Conservation (phyloP, 805 yeast genomes). For the Yarrowia keelungensis region DNA sequence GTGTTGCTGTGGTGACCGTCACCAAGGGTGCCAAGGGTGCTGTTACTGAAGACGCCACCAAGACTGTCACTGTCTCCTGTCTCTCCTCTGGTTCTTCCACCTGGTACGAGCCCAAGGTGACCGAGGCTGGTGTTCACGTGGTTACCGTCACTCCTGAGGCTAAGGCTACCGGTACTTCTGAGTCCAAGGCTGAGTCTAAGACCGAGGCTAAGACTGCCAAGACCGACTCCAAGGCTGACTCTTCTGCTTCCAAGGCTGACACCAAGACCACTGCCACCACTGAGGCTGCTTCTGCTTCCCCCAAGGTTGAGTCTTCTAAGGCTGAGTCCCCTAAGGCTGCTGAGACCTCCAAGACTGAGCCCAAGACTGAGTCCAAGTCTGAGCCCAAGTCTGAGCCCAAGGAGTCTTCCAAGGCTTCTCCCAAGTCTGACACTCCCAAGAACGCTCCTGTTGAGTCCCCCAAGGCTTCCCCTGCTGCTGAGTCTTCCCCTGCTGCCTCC, state of each 20-base stretch:
- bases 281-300: background rate
- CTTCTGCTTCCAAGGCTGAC: constrained; percentile 1
- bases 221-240: background rate
- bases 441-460: background rate
- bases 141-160: background rate
- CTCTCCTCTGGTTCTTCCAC: constrained; percentile 2
- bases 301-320: too few relatives aligned
- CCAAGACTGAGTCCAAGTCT: background rate
- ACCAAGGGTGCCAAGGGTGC: background rate
- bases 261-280: background rate
- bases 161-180: too few relatives aligned
- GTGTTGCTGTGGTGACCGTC: constrained; percentile 13
- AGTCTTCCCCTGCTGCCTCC: background rate
- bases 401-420: background rate
- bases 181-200: background rate
- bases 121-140: background rate
- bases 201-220: background rate
- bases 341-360: background rate
- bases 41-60: background rate
- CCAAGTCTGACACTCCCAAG: background rate
- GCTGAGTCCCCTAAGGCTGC: background rate
- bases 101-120: constrained; percentile 2
- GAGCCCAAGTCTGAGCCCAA: too few relatives aligned
- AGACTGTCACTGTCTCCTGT: background rate
- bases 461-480: background rate